Evolutionary conservation across 805 yeast genomes (phyloP), one percentile per base, ranked within the genome.

Genomic region (Isabelozyma rhagii): DNA sequence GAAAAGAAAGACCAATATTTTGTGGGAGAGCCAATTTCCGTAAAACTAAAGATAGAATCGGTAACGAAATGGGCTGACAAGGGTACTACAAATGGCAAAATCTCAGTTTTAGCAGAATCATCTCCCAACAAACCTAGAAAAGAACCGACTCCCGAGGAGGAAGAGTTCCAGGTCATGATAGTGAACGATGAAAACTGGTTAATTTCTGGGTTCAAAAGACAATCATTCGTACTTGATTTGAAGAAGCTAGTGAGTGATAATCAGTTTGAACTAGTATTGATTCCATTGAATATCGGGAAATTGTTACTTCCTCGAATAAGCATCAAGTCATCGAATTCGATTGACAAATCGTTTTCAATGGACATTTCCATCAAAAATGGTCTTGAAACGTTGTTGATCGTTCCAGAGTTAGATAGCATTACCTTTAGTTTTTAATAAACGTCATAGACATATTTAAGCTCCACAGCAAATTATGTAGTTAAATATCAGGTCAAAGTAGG

Each of bases 211-310:
- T 74, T 79, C 52, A 82, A 82, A 51, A 75, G 73, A 49, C 81
- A 82, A 43, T 62, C 71, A 9, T 79, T 90, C 52, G 61, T 70
- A 2, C 65, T 77, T 5, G 71, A 65, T 8, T 51, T 55, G 8
- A 55, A 46, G 47, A 44, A 38, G 27, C 42, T 14, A 39, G 59
- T 48, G 25, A 50, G 43, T 42, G 45, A 40, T n/a, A 47, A 53
- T 25, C 51, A 49, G 13, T 51, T 74, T 38, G 64, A 75, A 14
- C 50, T 91, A 14, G 68, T 78, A 3, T 64, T 92, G 52, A 77
- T 89, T 13, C 97, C 98, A 1, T 63, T 90, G 47, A 85, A 81
- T 52, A 81, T 84, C 18, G 97, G 98, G 0, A 83, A 84, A 50
- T 61, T 92, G 8, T 66, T 74, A 1, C 70, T 88, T 36, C 97